Evolutionary conservation across 495 filamentous ascomycete genomes (phyloP).

Genomic region (Neurospora intermedia): DNA sequence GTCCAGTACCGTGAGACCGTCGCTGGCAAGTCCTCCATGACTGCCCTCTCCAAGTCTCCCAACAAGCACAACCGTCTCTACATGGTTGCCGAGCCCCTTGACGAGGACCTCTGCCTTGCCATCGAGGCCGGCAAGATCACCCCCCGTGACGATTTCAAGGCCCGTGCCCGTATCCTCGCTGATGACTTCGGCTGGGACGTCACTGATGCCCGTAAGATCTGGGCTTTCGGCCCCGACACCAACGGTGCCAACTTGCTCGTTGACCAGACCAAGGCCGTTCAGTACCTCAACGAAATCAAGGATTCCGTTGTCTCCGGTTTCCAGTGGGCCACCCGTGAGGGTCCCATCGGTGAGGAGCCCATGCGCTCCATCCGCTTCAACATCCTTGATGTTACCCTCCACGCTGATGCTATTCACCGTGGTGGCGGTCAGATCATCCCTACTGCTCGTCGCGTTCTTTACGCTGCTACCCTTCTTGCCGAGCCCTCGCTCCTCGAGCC

Average conservation of each 20-base stretch:
- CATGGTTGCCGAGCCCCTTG: constrained; percentile 78
- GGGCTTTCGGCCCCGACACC: constrained; percentile 98
- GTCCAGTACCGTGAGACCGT: constrained; percentile 98
- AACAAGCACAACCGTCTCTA: constrained; percentile 99
- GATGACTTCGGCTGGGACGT: constrained; percentile 99
- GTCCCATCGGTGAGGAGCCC: constrained; percentile 94
- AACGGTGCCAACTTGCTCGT: constrained; percentile 96
- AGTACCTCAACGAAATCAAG: constrained; percentile 99
- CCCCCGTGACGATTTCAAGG: constrained; percentile 99
- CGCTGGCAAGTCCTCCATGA: constrained; percentile 69
- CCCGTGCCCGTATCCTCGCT: constrained; percentile 88
- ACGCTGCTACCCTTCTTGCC: constrained; percentile 84
- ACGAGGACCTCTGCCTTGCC: constrained; percentile 78
- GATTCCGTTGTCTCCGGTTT: constrained; percentile 99
- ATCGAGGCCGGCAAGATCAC: constrained; percentile 89
- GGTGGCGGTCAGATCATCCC: constrained; percentile 99
- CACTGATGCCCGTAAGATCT: constrained; percentile 99
- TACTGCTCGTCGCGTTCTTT: constrained; percentile 93
- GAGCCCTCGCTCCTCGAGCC: constrained; percentile 88
- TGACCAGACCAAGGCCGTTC: constrained; percentile 99
- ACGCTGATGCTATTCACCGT: constrained; percentile 99
- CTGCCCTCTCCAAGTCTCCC: constrained; percentile 96
- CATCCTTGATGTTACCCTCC: constrained; percentile 98
- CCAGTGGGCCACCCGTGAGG: constrained; percentile 98
- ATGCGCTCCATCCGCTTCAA: constrained; percentile 97